Evolutionary conservation across 208 protist species (phyloP), one percentile per base, ranked within the genome.

Genomic region (Chromosphaera perkinsii): DNA sequence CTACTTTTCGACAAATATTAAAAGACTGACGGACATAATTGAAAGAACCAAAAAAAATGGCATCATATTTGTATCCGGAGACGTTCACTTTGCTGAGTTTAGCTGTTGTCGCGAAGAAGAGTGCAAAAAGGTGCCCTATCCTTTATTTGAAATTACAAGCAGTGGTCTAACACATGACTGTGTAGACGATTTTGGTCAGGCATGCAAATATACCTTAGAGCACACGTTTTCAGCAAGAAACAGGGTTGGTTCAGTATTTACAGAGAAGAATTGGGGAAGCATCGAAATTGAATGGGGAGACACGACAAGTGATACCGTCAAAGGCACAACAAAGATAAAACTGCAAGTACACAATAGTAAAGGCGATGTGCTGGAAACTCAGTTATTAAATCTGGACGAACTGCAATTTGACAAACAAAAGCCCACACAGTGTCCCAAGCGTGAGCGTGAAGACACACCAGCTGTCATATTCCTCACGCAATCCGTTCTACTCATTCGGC

Each of bases 41-140:
- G 14, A 56, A 12, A 56, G 20, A 56, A 17, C 17, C n/a, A 56
- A 12, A 0, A 17, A 0, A 17, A 0, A 85, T 63, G 80, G 85
- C 20, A 81, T 84, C 1, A 76, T 83, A n/a, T 85, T 91, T 45
- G 51, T 91, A 14, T 84, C 78, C 12, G 87, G 87, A 4, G 87
- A 91, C 61, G 79, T 91, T 22, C 87, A 91, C 73, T 66, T 90
- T 52, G 84, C 82, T 4, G 87, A 91, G 72, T 74, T 90, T 9
- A 36, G 31, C 14, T 70, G 64, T 33, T 32, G 52, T 31, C 22
- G 4, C n/a, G 33, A 42, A 39, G 5, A 31, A 63, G 9, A 52
- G 45, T 58, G 48, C 45, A 12, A 22, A 17, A 43, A 22, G 32
- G 26, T 12, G 24, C 14, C 33, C 36, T 68, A 68, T 68, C 24